These are phyloP conservation scores for Parastagonospora avenae DNA, from an alignment of 2,329 filamentous ascomycete species.

Conservation along the genomic window DNA sequence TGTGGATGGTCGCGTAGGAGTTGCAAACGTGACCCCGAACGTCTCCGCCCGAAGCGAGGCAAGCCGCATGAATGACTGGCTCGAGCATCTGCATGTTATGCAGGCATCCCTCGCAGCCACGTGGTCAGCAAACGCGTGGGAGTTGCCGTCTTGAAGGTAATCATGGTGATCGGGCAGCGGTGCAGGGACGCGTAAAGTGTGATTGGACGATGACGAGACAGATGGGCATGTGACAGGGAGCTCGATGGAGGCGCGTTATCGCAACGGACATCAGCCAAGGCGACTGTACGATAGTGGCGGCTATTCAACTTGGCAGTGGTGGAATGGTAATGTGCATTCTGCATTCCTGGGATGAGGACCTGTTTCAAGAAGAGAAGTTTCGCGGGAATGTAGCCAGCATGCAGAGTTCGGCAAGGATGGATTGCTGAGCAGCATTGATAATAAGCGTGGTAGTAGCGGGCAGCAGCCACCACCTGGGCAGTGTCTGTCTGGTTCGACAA, in stretches of 20 bases:
- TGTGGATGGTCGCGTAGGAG: too few relatives aligned
- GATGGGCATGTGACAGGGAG: too few relatives aligned
- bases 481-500: not conserved
- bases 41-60: not conserved
- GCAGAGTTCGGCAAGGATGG: too few relatives aligned
- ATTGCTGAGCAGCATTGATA: not conserved
- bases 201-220: slow-evolving; percentile 1
- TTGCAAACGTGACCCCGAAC: not conserved
- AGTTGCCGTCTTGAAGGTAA: slow-evolving; percentile 4
- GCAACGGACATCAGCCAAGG: too few relatives aligned
- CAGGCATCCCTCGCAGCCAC: slow-evolving; percentile 14
- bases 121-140: slow-evolving; percentile 18
- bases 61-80: not conserved
- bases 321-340: too few relatives aligned
- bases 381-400: too few relatives aligned
- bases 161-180: slow-evolving; percentile 6
- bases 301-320: too few relatives aligned
- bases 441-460: not conserved
- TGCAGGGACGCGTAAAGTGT: not conserved
- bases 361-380: too few relatives aligned
- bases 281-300: too few relatives aligned
- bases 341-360: too few relatives aligned
- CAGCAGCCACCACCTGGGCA: not conserved
- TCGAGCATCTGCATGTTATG: slow-evolving; percentile 3
- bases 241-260: too few relatives aligned